These are phyloP conservation scores for Penicillium cosmopolitanum DNA, from an alignment of 495 filamentous ascomycete species.

Conservation along the genomic window DNA sequence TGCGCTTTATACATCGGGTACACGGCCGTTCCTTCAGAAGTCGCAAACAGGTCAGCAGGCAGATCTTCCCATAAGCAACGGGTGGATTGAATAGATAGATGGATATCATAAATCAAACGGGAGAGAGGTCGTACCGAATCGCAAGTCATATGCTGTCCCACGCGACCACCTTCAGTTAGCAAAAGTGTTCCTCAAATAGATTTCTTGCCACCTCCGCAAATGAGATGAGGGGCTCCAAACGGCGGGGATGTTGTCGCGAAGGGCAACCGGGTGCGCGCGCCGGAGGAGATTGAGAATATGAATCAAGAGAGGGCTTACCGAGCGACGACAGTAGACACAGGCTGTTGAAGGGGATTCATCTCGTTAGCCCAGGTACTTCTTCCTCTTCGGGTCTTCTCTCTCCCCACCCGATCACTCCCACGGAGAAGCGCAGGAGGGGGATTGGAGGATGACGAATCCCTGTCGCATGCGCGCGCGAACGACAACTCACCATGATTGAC, in stretches of 20 bases:
- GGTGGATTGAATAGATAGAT: conserved; percentile 29
- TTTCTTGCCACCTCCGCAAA: neutral
- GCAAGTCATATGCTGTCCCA: conserved; percentile 97
- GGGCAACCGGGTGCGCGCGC: neutral
- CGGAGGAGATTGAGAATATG: neutral
- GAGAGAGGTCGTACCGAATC: conserved; percentile 82
- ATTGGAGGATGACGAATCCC: conserved; percentile 19
- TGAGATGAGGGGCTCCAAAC: conserved; percentile 4
- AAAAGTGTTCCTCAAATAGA: conserved; percentile 17
- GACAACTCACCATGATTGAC: conserved; percentile 92
- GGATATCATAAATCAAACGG: conserved; percentile 20
- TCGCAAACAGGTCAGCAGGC: conserved; percentile 33
- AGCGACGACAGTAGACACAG: conserved; percentile 98
- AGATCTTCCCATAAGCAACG: conserved; percentile 18
- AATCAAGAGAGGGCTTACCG: conserved; percentile 67
- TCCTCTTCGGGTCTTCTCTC: neutral
- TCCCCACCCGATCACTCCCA: neutral
- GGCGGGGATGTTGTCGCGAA: conserved; percentile 11
- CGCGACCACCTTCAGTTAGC: conserved; percentile 47
- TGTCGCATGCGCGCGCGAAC: conserved; percentile 25
- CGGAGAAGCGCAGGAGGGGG: neutral
- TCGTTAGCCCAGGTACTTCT: conserved; percentile 30
- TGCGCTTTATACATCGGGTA: conserved; percentile 96
- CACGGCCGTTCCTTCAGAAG: conserved; percentile 83
- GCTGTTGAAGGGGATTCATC: conserved; percentile 58